Conservation (phyloP, 441 rosid genomes). For the Gossypium schwendimanii region DNA sequence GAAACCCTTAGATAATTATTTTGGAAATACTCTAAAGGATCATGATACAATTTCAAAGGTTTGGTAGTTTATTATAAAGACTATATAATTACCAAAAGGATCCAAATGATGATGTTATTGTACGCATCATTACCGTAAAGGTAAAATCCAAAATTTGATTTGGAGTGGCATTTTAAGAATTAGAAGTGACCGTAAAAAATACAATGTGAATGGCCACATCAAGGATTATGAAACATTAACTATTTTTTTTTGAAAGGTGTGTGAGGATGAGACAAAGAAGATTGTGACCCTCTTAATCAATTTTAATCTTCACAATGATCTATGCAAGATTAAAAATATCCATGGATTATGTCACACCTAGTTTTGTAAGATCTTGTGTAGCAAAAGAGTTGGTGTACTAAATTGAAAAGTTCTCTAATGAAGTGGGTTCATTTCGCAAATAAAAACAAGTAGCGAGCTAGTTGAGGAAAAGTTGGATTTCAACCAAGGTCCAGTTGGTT, state of each 20-base stretch:
- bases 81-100: background rate
- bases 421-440: too few relatives aligned
- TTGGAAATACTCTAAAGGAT: background rate
- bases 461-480: too few relatives aligned
- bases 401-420: too few relatives aligned
- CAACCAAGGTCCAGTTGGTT: too few relatives aligned
- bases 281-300: background rate
- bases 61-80: background rate
- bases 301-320: background rate
- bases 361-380: too few relatives aligned
- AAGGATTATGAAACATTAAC: background rate
- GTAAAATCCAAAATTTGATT: background rate
- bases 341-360: too few relatives aligned
- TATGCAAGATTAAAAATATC: too few relatives aligned
- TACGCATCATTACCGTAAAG: background rate
- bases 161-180: background rate
- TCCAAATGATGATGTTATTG: background rate
- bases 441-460: too few relatives aligned
- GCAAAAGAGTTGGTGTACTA: too few relatives aligned
- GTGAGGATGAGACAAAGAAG: background rate
- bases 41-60: background rate
- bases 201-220: background rate
- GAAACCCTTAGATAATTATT: too few relatives aligned
- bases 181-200: background rate
- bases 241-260: background rate